phyloP scores from a whole-genome alignment of 2,329 filamentous ascomycete species.

The Alternaria rosae region DNA sequence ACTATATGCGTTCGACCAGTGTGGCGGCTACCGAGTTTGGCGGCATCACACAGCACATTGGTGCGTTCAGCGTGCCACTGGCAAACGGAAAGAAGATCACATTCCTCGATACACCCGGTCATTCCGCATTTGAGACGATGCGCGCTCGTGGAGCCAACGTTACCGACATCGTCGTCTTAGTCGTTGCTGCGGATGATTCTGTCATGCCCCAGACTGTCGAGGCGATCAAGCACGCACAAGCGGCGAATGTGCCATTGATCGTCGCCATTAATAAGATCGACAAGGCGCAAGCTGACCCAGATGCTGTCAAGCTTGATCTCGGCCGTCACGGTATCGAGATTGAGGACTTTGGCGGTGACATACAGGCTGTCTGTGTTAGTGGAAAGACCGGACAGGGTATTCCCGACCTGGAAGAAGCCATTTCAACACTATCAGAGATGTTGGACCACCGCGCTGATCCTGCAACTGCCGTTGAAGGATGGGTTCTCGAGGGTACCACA shows the following conservation, averaged over 20 bases:
- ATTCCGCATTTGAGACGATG: slow-evolving; percentile 96
- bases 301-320: slow-evolving; percentile 88
- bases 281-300: slow-evolving; percentile 80
- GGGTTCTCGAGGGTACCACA: slow-evolving; percentile 90
- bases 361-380: slow-evolving; percentile 88
- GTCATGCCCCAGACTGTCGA: slow-evolving; percentile 98
- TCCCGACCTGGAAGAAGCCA: slow-evolving; percentile 88
- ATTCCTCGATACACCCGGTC: slow-evolving; percentile 95
- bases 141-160: slow-evolving; percentile 93
- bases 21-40: slow-evolving; percentile 91
- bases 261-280: slow-evolving; percentile 98
- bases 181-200: slow-evolving; percentile 95
- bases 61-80: slow-evolving; percentile 90
- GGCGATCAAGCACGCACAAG: slow-evolving; percentile 90
- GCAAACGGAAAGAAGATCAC: slow-evolving; percentile 87
- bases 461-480: slow-evolving; percentile 83
- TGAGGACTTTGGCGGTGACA: slow-evolving; percentile 93
- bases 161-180: slow-evolving; percentile 94
- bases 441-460: slow-evolving; percentile 85
- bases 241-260: slow-evolving; percentile 90
- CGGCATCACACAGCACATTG: slow-evolving; percentile 98
- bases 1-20: slow-evolving; percentile 91
- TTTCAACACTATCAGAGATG: slow-evolving; percentile 84
- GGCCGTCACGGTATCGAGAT: slow-evolving; percentile 84
- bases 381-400: slow-evolving; percentile 95